A percentile compares a stretch with the other conserved stretches of the same genome.
Evolutionary conservation across 2,329 filamentous ascomycete genomes (phyloP).

Genomic region (Colletotrichum sp.): DNA sequence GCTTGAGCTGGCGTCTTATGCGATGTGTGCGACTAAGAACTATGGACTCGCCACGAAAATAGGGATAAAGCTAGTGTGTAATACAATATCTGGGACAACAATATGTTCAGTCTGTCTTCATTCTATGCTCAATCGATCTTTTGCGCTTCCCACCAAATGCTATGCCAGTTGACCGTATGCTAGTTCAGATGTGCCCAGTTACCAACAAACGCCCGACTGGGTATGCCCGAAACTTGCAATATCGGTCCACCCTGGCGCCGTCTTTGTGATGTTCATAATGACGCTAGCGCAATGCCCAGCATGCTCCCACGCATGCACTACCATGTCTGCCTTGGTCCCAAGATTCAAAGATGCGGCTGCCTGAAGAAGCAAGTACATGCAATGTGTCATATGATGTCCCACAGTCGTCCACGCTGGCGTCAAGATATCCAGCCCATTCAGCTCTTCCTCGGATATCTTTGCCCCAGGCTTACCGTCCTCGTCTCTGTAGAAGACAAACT

Average conservation of each 20-base stretch:
- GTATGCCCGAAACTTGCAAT: background rate
- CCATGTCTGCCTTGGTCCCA: slow-evolving; percentile 1
- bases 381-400: background rate
- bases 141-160: background rate
- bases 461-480: background rate
- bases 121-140: background rate
- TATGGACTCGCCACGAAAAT: background rate
- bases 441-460: background rate
- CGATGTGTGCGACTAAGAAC: background rate
- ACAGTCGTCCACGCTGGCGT: slow-evolving; percentile 1
- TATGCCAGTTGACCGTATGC: background rate
- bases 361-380: slow-evolving; percentile 6
- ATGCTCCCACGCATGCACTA: slow-evolving; percentile 1
- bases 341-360: background rate
- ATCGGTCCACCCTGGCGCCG: background rate
- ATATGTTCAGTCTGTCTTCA: background rate
- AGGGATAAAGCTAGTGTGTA: background rate
- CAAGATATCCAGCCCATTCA: background rate
- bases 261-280: background rate
- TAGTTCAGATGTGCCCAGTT: too few relatives aligned
- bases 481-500: background rate
- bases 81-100: background rate
- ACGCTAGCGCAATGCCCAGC: slow-evolving; percentile 1
- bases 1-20: background rate
- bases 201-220: background rate